Conservation (phyloP, 257 asterid species). For the Fraxinus cuspidata region DNA sequence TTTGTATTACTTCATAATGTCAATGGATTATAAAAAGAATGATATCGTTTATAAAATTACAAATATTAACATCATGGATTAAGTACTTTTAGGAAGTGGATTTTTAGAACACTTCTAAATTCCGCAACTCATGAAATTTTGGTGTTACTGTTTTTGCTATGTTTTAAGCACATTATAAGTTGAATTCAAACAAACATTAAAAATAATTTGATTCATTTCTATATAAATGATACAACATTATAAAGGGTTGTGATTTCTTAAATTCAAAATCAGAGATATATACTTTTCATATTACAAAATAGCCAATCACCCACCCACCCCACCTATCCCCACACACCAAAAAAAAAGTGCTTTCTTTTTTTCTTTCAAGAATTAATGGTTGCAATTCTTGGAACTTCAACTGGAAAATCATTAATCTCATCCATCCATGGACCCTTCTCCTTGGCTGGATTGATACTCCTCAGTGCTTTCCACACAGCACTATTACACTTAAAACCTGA, state of each 20-base stretch:
- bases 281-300: background rate
- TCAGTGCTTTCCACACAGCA: slow-evolving; percentile 49
- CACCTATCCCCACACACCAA: background rate
- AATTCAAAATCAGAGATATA: background rate
- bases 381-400: slow-evolving; percentile 48
- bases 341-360: background rate
- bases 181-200: background rate
- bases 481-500: slow-evolving; percentile 62
- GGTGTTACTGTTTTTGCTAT: background rate
- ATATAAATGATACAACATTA: background rate
- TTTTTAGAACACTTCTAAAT: background rate
- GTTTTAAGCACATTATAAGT: background rate
- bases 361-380: slow-evolving; percentile 21
- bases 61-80: background rate
- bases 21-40: too few relatives aligned
- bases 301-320: background rate
- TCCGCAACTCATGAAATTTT: background rate
- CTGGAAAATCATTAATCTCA: slow-evolving; percentile 50
- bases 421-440: slow-evolving; percentile 56
- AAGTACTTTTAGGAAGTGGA: background rate
- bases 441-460: slow-evolving; percentile 38
- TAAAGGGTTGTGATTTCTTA: background rate
- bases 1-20: too few relatives aligned
- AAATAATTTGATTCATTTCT: background rate
- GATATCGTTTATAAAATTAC: too few relatives aligned